Base-by-base conservation (phyloP, 2,329 filamentous ascomycete genomes). In the Elsinoe perseae region DNA sequence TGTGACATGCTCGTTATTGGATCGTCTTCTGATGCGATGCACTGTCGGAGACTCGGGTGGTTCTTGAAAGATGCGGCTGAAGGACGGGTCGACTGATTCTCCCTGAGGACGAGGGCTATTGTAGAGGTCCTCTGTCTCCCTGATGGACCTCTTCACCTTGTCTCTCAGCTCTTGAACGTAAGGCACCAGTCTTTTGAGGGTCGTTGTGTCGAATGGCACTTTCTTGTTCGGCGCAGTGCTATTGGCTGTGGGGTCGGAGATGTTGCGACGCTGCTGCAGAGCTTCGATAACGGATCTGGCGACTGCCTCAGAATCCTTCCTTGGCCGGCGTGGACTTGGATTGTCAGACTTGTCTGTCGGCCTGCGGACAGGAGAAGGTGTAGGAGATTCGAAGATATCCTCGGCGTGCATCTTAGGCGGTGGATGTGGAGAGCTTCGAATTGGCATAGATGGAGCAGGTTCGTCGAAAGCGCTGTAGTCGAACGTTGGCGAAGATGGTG, bases 141-240 rank as follows among this genome's bases (percentile, higher is more conserved):
- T 70, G 55, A 77, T 63, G 1, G 69, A 69, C 50, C 74, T 72
- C 62, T 77, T 77, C 50, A 77, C 74, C 63, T 72, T 73, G 32
- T 73, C 73, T 56, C 73, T 75, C 56, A 78, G 66, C 8, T 70
- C 71, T 57, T 69, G 73, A 40, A 77, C 75, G 61, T 77, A 76
- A 3, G 75, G 75, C 23, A 85, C 82, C 56, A 85, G 80, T 64
- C 83, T 79, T 61, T 77, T 76, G 12, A 85, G 73, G 42, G 82
- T 84, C 23, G 79, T 79, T 2, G 82, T 85, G 63, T 85, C 82
- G 64, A 85, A 85, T 0, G 81, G 80, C n/a, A 85, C 76, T 62
- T 84, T 85, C 61, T 75, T 75, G 36, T 68, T 65, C 3, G 60
- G 50, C n/a, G 66, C 60, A 43, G 28, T 62, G 52, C 14, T 66